Conservation (phyloP, 148 eudicot species). For the Talinum fruticosum region DNA sequence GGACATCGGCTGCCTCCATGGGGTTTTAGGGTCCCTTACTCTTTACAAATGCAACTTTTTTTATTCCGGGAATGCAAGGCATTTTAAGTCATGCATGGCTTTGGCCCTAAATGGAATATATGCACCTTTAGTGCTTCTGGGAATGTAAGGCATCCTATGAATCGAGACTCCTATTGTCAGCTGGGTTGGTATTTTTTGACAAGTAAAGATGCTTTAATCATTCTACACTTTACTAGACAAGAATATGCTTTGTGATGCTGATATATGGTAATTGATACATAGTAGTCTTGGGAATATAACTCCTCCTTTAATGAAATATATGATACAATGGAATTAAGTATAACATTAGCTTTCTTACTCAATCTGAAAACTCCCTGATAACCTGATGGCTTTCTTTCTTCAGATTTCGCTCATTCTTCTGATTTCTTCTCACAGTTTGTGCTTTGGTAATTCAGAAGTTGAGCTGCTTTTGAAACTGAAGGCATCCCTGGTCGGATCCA, state of each 20-base stretch:
- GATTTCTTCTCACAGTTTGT: conserved; percentile 10
- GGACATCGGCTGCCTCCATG: background rate
- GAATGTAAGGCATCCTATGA: background rate
- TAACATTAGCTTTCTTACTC: background rate
- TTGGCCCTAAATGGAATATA: background rate
- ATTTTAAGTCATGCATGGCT: too few relatives aligned
- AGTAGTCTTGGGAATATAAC: background rate
- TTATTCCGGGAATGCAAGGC: too few relatives aligned
- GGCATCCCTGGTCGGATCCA: conserved; percentile 20
- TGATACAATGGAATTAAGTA: background rate
- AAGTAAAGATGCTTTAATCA: background rate
- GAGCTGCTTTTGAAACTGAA: conserved; percentile 26
- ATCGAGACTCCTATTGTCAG: background rate
- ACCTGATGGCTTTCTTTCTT: conserved; percentile 8
- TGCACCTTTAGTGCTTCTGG: background rate
- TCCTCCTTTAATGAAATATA: background rate
- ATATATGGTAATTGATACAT: too few relatives aligned
- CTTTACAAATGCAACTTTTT: background rate
- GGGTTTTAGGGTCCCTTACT: background rate
- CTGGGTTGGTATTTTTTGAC: background rate
- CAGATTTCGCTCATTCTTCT: conserved; percentile 8
- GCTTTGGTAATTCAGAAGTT: conserved; percentile 16
- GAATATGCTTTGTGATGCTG: background rate
- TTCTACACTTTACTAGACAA: background rate
- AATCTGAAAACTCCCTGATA: conserved; percentile 1